These are phyloP conservation scores for Metarhizium rileyi DNA, from an alignment of 2,329 filamentous ascomycete genomes.

Conservation along the genomic window DNA sequence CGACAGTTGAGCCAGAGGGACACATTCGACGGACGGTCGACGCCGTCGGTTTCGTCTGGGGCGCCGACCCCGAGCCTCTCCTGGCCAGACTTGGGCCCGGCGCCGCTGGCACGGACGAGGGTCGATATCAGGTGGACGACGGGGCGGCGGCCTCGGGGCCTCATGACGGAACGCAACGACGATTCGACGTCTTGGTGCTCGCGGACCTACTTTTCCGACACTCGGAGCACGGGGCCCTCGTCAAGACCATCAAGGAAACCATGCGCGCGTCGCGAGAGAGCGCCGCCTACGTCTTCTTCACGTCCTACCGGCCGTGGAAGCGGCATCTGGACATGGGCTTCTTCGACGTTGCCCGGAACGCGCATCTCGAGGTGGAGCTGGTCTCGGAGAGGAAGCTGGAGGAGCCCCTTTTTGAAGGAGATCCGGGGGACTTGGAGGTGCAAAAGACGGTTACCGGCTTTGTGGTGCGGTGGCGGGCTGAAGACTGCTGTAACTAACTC, in stretches of 20 bases:
- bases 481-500: not conserved
- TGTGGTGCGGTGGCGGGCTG: slow-evolving; percentile 50
- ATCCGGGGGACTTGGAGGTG: slow-evolving; percentile 73
- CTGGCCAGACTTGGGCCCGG: slow-evolving; percentile 42
- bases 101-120: not conserved
- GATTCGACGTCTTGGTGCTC: slow-evolving; percentile 74
- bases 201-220: slow-evolving; percentile 90
- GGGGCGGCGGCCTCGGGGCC: too few species aligned
- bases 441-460: slow-evolving; percentile 78
- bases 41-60: slow-evolving; percentile 77
- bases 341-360: slow-evolving; percentile 64
- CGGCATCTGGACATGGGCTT: slow-evolving; percentile 76
- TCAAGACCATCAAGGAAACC: slow-evolving; percentile 60
- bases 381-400: slow-evolving; percentile 75
- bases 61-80: slow-evolving; percentile 50
- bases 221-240: slow-evolving; percentile 70
- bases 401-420: slow-evolving; percentile 79
- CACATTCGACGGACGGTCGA: slow-evolving; percentile 31
- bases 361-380: slow-evolving; percentile 68
- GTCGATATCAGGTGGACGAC: not conserved
- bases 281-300: slow-evolving; percentile 81
- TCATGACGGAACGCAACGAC: slow-evolving; percentile 16
- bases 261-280: slow-evolving; percentile 46
- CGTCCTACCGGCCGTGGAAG: slow-evolving; percentile 87
- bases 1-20: slow-evolving; percentile 21